Evolutionary conservation across 2,329 filamentous ascomycete species (phyloP), one percentile per base, ranked within the genome.

Genomic region (Malbranchea zuffiana): DNA sequence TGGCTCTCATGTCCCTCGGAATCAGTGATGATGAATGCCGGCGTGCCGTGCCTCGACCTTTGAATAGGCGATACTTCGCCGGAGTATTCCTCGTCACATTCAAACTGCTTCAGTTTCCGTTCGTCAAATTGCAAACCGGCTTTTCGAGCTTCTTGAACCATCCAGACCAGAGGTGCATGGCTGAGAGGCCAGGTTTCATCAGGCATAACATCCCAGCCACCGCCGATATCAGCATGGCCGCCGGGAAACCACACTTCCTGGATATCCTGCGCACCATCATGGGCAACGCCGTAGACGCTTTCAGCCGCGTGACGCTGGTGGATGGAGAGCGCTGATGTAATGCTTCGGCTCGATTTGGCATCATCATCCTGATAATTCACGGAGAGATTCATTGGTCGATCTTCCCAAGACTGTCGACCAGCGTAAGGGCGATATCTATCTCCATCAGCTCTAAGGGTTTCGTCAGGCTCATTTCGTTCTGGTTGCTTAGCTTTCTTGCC

Each of bases 91-190:
- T 69, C 70, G 12, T 65, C 61, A 44, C 81, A 84, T 16, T 78
- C 74, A 57, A 84, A 71, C 17, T 76, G 70, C 11, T 70, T 66
- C 10, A 85, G 67, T 49, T 82, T 83, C 19, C 73, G 69, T 1
- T 71, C 56, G 47, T 88, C 82, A 43, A 90, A 84, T 0, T 66
- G 62, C 11, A 88, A 67, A 0, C 82, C 82, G 0, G 82, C 81
- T 30, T 63, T 66, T 41, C 69, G 63, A 1, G 74, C 52, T 44
- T 71, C 68, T 2, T 61, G 58, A 30, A 72, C 63, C 68, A 72
- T 72, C 69, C 69, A 72, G 6, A 61, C 61, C 1, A 72, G 53
- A 1, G 69, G 61, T n/a, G 70, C 58, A 40, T 72, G 67, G 19
- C 67, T 70, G 51, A 72, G 41, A 6, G 50, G 45, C 45, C 52